These are phyloP conservation scores for Phlyctochytrium bullatum DNA, from an alignment of 192 early-diverging fungal species.

Conservation along the genomic window DNA sequence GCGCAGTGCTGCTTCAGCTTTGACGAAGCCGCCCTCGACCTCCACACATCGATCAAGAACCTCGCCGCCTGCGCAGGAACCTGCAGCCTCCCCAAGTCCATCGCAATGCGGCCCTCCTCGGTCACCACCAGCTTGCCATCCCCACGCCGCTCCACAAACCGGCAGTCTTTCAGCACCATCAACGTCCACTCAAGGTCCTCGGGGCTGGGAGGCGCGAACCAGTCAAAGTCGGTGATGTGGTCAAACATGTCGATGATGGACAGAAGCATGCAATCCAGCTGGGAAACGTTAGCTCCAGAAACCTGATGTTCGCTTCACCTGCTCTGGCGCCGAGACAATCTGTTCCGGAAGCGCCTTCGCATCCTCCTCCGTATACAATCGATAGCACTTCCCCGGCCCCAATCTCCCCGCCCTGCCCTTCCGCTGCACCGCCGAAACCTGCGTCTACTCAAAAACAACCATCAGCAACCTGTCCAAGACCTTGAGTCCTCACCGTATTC, in stretches of 20 bases:
- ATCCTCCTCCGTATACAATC: constrained; percentile 77
- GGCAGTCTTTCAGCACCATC: not conserved
- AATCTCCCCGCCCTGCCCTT: constrained; percentile 90
- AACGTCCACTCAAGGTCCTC: not conserved
- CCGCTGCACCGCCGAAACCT: constrained; percentile 87
- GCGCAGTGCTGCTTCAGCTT: not conserved
- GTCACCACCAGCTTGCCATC: not conserved
- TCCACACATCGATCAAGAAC: not conserved
- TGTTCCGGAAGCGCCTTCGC: not conserved
- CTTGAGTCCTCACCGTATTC: too few species aligned
- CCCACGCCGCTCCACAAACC: too few species aligned
- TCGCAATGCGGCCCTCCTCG: not conserved
- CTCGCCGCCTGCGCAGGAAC: not conserved
- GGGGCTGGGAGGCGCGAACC: not conserved
- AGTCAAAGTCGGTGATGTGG: not conserved
- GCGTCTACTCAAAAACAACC: constrained; percentile 42
- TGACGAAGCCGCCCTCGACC: not conserved
- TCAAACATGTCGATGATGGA: not conserved
- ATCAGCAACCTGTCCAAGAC: too few species aligned
- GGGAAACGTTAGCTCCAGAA: not conserved
- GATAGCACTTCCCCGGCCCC: constrained; percentile 96
- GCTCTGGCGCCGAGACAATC: not conserved
- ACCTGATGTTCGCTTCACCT: not conserved
- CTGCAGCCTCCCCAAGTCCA: not conserved
- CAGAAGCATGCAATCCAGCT: not conserved